phyloP scores from a whole-genome alignment of 2,329 filamentous ascomycete genomes.

The Trichoderma hamatum region DNA sequence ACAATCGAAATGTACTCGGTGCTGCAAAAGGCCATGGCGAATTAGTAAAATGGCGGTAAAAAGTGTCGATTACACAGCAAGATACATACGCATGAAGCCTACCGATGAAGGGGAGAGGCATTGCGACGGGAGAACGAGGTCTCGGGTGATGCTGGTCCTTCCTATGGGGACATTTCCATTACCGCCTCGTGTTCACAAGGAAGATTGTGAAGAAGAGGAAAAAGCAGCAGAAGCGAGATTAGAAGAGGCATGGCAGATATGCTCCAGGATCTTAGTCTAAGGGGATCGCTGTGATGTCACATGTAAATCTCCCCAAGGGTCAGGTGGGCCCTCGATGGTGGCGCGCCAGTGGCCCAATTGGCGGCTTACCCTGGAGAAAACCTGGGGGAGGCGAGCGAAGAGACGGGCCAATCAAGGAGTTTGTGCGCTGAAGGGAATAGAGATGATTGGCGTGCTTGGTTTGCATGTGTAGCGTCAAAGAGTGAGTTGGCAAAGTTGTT shows the following conservation, averaged over 20 bases:
- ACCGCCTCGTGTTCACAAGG: not conserved
- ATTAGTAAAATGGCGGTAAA: constrained; percentile 23
- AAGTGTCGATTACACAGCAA: not conserved
- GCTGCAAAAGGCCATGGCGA: constrained; percentile 46
- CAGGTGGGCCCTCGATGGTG: constrained; percentile 13
- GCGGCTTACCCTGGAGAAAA: constrained; percentile 14
- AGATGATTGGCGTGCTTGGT: not conserved
- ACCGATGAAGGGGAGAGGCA: constrained; percentile 58
- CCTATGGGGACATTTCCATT: constrained; percentile 13
- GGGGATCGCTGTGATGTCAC: constrained; percentile 26
- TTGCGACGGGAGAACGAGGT: constrained; percentile 35
- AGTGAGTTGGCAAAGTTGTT: not conserved
- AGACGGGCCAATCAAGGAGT: not conserved
- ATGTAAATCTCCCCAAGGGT: constrained; percentile 22
- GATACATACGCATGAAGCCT: constrained; percentile 54
- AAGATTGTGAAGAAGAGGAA: not conserved
- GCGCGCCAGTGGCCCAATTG: not conserved
- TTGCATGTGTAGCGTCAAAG: not conserved
- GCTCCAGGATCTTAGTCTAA: constrained; percentile 8
- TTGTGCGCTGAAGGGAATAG: not conserved
- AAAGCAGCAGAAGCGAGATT: constrained; percentile 14
- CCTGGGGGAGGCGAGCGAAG: not conserved
- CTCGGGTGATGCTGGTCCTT: not conserved
- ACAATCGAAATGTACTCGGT: constrained; percentile 86
- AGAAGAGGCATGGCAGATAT: not conserved